Evolutionary conservation across 768 basidiomycete genomes (phyloP), one percentile per base, ranked within the genome.

Genomic region (Tricholoma furcatifolium): DNA sequence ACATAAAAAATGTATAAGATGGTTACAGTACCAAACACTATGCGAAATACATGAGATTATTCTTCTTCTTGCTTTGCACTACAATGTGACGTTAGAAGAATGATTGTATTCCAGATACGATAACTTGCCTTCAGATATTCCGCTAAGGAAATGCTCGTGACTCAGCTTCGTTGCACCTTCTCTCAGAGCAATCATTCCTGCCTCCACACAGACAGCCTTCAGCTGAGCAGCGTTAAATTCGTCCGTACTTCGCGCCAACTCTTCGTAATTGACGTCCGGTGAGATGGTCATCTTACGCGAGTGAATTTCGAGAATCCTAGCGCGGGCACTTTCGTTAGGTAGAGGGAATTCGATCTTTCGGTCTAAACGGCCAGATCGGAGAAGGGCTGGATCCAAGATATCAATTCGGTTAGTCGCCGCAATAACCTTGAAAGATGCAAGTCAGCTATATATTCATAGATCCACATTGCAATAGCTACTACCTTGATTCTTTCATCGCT

Each of bases 51-150:
- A 92, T 85, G 66, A 98, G 85, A 65, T 92, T 87, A 66, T 98
- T 98, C 84, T 98, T 98, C 85, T 99, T 99, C 86, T 98, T 95
- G 72, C 92, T 93, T 82, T 98, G 96, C 51, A 98, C 88, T 98
- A 70, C 46, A 67, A 55, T 43, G 59, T 61, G 58, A 31, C 18
- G n/a, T 54, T 32, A 54, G 42, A 7, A 54, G n/a, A 14, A 39
- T 17, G 18, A n/a, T 42, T 43, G 40, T 41, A 50, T 20, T 32
- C 47, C 18, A 57, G 35, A 41, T 43, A 42, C 10, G 43, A 31
- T 42, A n/a, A 56, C 82, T 56, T 57, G 87, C 89, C 90, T 74
- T 93, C 90, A 38, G 91, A 81, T 54, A 94, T 91, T 46, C 91
- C 93, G 64, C 88, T 91, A 66, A 98, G 73, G 81, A 97, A 98